These are phyloP conservation scores for Isabelozyma heimii DNA, from an alignment of 805 yeast species.

Conservation along the genomic window DNA sequence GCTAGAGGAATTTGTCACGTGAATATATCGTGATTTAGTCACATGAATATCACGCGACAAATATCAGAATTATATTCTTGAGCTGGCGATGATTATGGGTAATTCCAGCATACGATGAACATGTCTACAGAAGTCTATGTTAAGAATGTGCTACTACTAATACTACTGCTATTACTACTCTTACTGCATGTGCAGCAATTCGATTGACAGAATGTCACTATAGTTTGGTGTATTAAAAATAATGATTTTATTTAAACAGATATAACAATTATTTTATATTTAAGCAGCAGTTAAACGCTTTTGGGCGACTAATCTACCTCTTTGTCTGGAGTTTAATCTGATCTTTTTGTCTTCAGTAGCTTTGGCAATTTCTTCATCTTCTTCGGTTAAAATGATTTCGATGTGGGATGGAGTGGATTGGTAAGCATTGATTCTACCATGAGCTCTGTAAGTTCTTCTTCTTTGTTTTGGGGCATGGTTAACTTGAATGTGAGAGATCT, in stretches of 20 bases:
- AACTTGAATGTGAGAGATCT: constrained; percentile 97
- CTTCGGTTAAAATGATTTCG: constrained; percentile 95
- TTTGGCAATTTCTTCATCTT: constrained; percentile 90
- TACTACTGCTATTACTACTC: no score
- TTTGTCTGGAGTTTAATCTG: constrained; percentile 87
- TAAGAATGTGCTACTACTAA: no score
- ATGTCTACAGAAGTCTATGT: no score
- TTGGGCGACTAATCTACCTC: constrained; percentile 86
- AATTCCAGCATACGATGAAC: no score
- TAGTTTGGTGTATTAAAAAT: not conserved
- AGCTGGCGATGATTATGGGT: no score
- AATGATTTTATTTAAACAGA: not conserved
- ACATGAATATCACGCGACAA: not conserved
- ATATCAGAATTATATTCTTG: not conserved
- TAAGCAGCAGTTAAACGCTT: constrained; percentile 73
- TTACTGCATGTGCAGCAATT: no score
- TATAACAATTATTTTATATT: constrained; percentile 2
- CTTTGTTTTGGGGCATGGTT: constrained; percentile 99
- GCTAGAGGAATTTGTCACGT: not conserved
- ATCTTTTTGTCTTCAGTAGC: constrained; percentile 67
- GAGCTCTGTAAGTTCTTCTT: constrained; percentile 99
- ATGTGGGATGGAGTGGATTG: constrained; percentile 99
- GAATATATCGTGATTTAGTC: not conserved
- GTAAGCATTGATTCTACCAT: constrained; percentile 99
- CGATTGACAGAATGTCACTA: no score